Evolutionary conservation across 2,329 filamentous ascomycete genomes (phyloP).

Genomic region (Neonectria magnoliae): DNA sequence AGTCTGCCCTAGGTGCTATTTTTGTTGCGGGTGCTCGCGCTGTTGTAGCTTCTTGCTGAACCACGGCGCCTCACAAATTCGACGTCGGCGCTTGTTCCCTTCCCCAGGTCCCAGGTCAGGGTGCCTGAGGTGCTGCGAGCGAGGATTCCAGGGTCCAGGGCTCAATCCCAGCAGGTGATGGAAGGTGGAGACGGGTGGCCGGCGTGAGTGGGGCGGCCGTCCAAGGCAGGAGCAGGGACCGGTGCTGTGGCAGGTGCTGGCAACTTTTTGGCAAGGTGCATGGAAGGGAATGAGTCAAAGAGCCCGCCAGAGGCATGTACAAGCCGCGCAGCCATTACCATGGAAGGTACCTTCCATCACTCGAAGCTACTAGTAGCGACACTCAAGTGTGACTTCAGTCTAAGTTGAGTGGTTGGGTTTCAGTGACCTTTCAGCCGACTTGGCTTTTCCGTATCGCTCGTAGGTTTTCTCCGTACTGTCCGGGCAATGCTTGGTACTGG

Average conservation of each 20-base stretch:
- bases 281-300: constrained; percentile 1
- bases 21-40: neutral
- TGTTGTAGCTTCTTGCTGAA: neutral
- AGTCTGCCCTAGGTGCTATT: constrained; percentile 5
- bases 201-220: constrained; percentile 6
- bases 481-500: neutral
- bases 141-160: constrained; percentile 31
- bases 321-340: neutral
- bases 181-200: constrained; percentile 21
- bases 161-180: constrained; percentile 28
- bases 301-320: constrained; percentile 12
- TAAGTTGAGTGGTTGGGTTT: neutral
- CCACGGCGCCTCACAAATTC: neutral
- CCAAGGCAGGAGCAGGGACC: constrained; percentile 12
- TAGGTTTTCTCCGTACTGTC: neutral
- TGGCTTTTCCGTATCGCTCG: too few species aligned
- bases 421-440: neutral
- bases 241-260: constrained; percentile 13
- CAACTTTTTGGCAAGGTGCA: neutral
- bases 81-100: constrained; percentile 13
- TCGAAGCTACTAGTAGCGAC: neutral
- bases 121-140: constrained; percentile 21
- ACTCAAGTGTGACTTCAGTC: neutral
- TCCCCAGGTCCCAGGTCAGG: constrained; percentile 27
- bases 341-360: neutral